Conservation (phyloP, 495 filamentous ascomycete species). For the Opeltia flavorubescens region DNA sequence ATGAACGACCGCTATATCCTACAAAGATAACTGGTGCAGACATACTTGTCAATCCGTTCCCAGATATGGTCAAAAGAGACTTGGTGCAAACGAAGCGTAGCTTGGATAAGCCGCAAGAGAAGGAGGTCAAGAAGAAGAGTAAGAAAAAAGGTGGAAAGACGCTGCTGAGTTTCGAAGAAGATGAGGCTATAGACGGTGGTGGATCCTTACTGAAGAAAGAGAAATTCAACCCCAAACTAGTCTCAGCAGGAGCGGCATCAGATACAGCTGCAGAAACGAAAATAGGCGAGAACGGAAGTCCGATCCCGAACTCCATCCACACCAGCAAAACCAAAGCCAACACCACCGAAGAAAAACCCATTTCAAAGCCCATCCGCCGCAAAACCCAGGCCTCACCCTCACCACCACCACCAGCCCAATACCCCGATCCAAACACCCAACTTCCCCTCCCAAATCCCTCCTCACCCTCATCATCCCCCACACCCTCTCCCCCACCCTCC, state of each 20-base stretch:
- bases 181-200: constrained; percentile 48
- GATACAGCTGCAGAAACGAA: constrained; percentile 4
- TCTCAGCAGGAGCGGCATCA: constrained; percentile 39
- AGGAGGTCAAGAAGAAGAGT: constrained; percentile 44
- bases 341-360: constrained; percentile 16
- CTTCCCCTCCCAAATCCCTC: constrained; percentile 34
- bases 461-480: constrained; percentile 34
- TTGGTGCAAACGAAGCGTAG: constrained; percentile 27
- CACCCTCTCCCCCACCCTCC: constrained; percentile 31
- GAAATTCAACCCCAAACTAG: constrained; percentile 81
- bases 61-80: constrained; percentile 68
- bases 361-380: constrained; percentile 13
- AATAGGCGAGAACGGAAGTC: constrained; percentile 14
- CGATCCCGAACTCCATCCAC: constrained; percentile 10
- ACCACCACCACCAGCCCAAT: constrained; percentile 20
- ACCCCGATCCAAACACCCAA: constrained; percentile 25
- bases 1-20: constrained; percentile 80
- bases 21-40: constrained; percentile 66
- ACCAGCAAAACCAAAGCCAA: constrained; percentile 10
- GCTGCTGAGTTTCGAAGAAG: constrained; percentile 81
- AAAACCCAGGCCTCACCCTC: constrained; percentile 8
- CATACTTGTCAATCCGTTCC: constrained; percentile 79
- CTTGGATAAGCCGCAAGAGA: constrained; percentile 24
- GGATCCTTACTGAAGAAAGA: constrained; percentile 59
- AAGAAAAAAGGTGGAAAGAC: constrained; percentile 68